phyloP scores from a whole-genome alignment of 2,329 filamentous ascomycete genomes.

The Cladophialophora immunda region DNA sequence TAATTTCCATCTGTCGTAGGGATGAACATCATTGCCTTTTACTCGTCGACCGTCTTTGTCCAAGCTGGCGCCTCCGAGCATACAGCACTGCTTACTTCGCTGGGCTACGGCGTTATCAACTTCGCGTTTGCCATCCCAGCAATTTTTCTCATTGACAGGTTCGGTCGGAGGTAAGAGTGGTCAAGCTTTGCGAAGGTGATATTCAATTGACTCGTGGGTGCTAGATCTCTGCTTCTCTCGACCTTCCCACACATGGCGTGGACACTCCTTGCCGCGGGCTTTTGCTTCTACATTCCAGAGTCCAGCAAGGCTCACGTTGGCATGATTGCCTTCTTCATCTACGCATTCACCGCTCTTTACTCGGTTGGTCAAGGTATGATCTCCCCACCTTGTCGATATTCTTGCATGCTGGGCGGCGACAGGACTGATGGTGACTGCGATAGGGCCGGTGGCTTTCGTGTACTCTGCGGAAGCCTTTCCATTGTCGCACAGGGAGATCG shows the following conservation, averaged over 20 bases:
- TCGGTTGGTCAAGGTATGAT: conserved; percentile 5
- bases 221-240: conserved; percentile 63
- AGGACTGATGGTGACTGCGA: conserved; percentile 38
- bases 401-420: too few relatives aligned
- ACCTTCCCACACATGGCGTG: conserved; percentile 71
- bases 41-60: conserved; percentile 58
- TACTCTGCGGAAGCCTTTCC: conserved; percentile 53
- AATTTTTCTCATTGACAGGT: conserved; percentile 68
- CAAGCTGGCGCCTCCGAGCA: conserved; percentile 65
- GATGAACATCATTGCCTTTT: conserved; percentile 55
- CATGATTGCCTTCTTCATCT: conserved; percentile 53
- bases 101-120: conserved; percentile 71
- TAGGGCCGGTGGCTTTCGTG: conserved; percentile 46
- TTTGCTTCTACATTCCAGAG: conserved; percentile 60
- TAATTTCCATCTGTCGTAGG: conserved; percentile 23
- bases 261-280: conserved; percentile 61
- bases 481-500: conserved; percentile 59
- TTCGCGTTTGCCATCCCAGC: conserved; percentile 71
- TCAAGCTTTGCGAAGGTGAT: neutral
- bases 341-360: conserved; percentile 54
- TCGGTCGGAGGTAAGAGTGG: conserved; percentile 60
- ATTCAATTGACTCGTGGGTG: neutral
- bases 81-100: conserved; percentile 68
- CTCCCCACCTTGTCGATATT: neutral
- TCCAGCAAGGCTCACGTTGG: conserved; percentile 47